phyloP scores from a whole-genome alignment of 2,329 filamentous ascomycete genomes.

The Aspergillus candidus region DNA sequence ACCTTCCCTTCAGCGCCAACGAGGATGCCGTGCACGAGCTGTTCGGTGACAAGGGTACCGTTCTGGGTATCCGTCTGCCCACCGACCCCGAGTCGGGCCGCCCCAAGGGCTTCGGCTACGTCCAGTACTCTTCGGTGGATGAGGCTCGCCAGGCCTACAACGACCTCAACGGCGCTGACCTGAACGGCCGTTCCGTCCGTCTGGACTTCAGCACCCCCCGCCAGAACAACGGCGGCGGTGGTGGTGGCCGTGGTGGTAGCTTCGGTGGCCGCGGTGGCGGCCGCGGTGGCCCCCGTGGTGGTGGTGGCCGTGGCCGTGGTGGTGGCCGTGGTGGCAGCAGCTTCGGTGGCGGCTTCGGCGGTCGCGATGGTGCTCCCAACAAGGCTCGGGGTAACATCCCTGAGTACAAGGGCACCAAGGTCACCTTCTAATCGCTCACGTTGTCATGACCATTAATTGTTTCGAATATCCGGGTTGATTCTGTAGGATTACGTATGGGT shows the following conservation, averaged over 20 bases:
- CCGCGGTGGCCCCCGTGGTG: slow-evolving; percentile 40
- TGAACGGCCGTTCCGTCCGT: slow-evolving; percentile 68
- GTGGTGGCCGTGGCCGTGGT: slow-evolving; percentile 45
- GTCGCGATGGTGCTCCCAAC: slow-evolving; percentile 41
- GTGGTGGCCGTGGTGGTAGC: slow-evolving; percentile 48
- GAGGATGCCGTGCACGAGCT: slow-evolving; percentile 68
- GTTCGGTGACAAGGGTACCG: slow-evolving; percentile 64
- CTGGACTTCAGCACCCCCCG: slow-evolving; percentile 75
- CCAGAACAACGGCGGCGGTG: slow-evolving; percentile 49
- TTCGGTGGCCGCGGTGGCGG: slow-evolving; percentile 49
- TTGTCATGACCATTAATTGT: slow-evolving; percentile 1
- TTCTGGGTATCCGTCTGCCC: slow-evolving; percentile 77
- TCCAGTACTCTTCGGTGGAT: slow-evolving; percentile 73
- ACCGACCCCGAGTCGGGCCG: slow-evolving; percentile 79
- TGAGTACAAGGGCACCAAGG: slow-evolving; percentile 74
- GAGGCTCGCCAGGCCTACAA: slow-evolving; percentile 73
- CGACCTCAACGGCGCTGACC: slow-evolving; percentile 63
- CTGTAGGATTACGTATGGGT: slow-evolving; percentile 6
- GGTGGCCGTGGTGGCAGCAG: slow-evolving; percentile 49
- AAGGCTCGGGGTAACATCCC: slow-evolving; percentile 52
- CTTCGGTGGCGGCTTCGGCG: slow-evolving; percentile 40
- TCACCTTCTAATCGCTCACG: slow-evolving; percentile 53
- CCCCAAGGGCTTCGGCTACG: slow-evolving; percentile 89
- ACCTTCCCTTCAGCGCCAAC: slow-evolving; percentile 76
- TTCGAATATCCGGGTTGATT: slow-evolving; percentile 2